Conservation (phyloP, 1,139 yeast genomes). For the Kodamaea suecica region DNA sequence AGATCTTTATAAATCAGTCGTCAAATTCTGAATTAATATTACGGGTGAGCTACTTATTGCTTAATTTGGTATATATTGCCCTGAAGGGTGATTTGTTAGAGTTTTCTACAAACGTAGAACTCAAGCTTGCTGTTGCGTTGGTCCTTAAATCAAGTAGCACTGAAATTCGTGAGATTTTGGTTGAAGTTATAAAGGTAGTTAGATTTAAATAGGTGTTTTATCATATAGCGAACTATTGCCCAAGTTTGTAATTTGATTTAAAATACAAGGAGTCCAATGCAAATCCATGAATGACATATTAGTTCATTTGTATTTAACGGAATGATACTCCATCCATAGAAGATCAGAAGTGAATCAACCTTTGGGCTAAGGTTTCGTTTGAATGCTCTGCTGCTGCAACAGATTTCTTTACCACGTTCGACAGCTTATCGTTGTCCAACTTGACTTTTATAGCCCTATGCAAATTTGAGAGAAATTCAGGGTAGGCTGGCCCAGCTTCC, state of each 20-base stretch:
- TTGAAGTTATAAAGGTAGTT: conserved; percentile 20
- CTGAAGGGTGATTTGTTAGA: conserved; percentile 11
- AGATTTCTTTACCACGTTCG: conserved; percentile 31
- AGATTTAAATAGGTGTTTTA: neutral
- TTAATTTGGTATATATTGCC: conserved; percentile 29
- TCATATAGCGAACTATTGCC: neutral
- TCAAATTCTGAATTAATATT: conserved; percentile 31
- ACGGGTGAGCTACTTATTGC: conserved; percentile 34
- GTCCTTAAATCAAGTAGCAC: conserved; percentile 16
- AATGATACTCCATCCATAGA: neutral
- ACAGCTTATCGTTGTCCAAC: conserved; percentile 44
- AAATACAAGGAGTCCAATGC: too few relatives aligned
- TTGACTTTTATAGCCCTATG: conserved; percentile 61
- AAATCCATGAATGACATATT: too few relatives aligned
- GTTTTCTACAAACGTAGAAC: conserved; percentile 14
- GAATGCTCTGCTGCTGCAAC: conserved; percentile 27
- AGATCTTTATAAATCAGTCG: conserved; percentile 29
- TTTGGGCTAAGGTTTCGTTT: conserved; percentile 37
- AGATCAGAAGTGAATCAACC: conserved; percentile 35
- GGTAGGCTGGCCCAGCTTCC: conserved; percentile 49
- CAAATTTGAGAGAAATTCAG: conserved; percentile 58
- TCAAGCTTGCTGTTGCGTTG: conserved; percentile 20
- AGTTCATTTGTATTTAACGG: too few relatives aligned
- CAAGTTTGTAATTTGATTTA: neutral
- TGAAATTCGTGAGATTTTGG: conserved; percentile 19